A percentile compares a stretch with the other conserved stretches of the same genome.
Conservation (phyloP, 2,329 filamentous ascomycete species). For the Fusarium cyanostomum region DNA sequence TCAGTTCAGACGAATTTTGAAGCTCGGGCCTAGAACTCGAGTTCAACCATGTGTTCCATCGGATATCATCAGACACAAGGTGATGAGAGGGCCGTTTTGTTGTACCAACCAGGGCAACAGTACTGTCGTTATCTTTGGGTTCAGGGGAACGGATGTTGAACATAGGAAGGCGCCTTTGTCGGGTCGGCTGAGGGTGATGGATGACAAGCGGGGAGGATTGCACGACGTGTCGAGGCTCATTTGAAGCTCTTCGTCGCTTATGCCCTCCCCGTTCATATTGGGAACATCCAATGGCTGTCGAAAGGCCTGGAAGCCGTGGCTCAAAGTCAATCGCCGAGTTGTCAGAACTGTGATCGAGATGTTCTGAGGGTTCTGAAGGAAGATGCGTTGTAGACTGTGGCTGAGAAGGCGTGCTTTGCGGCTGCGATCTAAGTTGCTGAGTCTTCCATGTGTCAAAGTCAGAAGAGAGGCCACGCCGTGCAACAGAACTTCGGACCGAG, state of each 20-base stretch:
- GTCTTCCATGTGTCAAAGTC: background rate
- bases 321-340: background rate
- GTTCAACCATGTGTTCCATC: constrained; percentile 39
- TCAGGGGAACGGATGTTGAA: constrained; percentile 25
- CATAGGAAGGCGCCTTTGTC: constrained; percentile 10
- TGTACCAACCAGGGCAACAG: constrained; percentile 20
- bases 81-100: background rate
- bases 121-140: constrained; percentile 21
- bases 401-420: background rate
- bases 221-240: constrained; percentile 28
- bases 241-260: background rate
- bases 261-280: background rate
- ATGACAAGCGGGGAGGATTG: constrained; percentile 27
- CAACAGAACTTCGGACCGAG: constrained; percentile 37
- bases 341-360: too few species aligned
- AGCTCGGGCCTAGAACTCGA: background rate
- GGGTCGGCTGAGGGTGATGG: constrained; percentile 43
- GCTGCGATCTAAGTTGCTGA: background rate
- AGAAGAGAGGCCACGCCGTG: background rate
- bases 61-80: constrained; percentile 27
- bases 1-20: background rate
- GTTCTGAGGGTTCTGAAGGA: background rate
- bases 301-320: background rate
- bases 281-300: background rate
- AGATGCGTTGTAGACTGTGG: background rate